Conservation (phyloP, 2,329 filamentous ascomycete species). For the Hypocreales sp. region DNA sequence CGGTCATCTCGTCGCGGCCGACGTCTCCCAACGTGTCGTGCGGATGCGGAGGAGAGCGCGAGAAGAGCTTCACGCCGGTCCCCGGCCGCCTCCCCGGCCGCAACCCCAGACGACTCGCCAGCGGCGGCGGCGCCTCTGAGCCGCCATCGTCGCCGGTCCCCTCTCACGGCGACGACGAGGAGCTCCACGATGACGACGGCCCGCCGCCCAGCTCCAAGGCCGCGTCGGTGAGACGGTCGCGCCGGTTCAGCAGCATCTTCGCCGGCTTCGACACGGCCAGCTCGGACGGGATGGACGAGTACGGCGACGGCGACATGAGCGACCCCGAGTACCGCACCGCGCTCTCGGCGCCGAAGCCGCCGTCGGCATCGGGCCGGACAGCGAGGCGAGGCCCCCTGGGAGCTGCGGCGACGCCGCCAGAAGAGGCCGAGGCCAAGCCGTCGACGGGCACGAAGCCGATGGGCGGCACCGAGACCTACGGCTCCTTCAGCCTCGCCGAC, state of each 20-base stretch:
- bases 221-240: conserved; percentile 49
- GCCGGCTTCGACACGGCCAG: conserved; percentile 65
- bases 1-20: conserved; percentile 50
- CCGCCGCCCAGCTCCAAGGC: conserved; percentile 43
- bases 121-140: conserved; percentile 29
- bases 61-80: conserved; percentile 33
- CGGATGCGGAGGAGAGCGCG: conserved; percentile 10
- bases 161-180: conserved; percentile 21
- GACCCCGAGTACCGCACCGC: conserved; percentile 54
- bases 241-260: conserved; percentile 72
- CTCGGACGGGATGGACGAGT: conserved; percentile 50
- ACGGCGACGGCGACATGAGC: conserved; percentile 42
- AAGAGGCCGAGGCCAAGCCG: conserved; percentile 17
- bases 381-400: conserved; percentile 26
- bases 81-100: conserved; percentile 40
- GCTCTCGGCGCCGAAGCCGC: conserved; percentile 45
- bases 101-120: conserved; percentile 40
- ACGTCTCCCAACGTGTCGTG: conserved; percentile 31
- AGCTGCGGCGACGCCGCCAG: conserved; percentile 24
- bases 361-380: conserved; percentile 18
- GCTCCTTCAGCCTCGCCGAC: conserved; percentile 23
- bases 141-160: conserved; percentile 32
- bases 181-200: conserved; percentile 52
- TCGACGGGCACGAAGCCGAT: conserved; percentile 15
- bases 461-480: conserved; percentile 27